These are phyloP conservation scores for Solanum clarkiae DNA, from an alignment of 257 asterid genomes.

Conservation along the genomic window DNA sequence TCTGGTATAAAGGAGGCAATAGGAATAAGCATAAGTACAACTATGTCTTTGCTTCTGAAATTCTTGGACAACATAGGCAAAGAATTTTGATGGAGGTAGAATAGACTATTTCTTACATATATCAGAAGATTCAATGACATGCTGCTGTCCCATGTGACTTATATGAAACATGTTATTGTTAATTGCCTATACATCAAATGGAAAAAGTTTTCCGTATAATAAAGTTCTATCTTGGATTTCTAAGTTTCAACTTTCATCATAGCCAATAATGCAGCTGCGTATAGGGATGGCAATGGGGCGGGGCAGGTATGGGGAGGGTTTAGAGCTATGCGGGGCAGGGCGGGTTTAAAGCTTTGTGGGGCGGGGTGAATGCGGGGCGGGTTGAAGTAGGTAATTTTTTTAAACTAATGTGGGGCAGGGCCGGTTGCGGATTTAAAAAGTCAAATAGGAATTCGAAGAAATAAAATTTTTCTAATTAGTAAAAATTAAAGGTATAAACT, in stretches of 20 bases:
- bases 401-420: too few relatives aligned
- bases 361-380: too few relatives aligned
- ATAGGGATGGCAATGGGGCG: too few relatives aligned
- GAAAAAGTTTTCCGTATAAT: background rate
- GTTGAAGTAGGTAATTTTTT: too few relatives aligned
- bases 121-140: background rate
- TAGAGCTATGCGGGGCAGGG: too few relatives aligned
- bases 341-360: too few relatives aligned
- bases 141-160: background rate
- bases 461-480: too few relatives aligned
- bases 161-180: background rate
- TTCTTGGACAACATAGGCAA: background rate
- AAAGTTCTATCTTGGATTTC: background rate
- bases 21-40: background rate
- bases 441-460: too few relatives aligned
- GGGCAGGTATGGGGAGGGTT: too few relatives aligned
- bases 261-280: background rate
- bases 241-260: background rate
- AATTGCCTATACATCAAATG: background rate
- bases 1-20: constrained; percentile 22
- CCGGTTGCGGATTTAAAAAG: too few relatives aligned
- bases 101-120: background rate
- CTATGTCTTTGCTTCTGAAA: background rate
- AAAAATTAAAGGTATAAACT: too few relatives aligned
- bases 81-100: background rate